Evolutionary conservation across 176 grass and related monocot genomes (phyloP).

Genomic region (Musa acuminata): DNA sequence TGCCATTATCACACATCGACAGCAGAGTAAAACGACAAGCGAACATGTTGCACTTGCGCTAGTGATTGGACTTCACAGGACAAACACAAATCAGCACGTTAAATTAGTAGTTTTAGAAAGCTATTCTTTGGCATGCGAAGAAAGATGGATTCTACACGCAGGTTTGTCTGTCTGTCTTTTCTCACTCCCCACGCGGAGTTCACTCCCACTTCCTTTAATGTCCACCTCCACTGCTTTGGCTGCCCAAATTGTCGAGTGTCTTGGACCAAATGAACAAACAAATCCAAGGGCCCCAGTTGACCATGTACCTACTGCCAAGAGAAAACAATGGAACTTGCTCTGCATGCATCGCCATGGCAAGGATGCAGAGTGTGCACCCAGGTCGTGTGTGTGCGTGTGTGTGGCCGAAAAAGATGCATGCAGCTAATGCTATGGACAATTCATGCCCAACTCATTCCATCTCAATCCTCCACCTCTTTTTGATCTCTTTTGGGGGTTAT

Average conservation of each 20-base stretch:
- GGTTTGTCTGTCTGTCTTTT: not conserved
- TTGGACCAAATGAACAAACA: too few species aligned
- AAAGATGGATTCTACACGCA: not conserved
- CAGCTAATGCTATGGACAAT: too few species aligned
- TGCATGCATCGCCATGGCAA: not conserved
- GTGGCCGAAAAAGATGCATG: too few species aligned
- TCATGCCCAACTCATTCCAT: too few species aligned
- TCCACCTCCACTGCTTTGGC: too few species aligned
- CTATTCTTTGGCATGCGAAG: conserved; percentile 5
- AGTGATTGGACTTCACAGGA: not conserved
- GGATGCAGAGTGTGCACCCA: too few species aligned
- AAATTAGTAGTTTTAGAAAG: not conserved
- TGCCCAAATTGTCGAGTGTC: too few species aligned
- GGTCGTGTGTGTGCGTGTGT: too few species aligned
- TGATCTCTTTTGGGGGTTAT: not conserved
- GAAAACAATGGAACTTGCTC: too few species aligned
- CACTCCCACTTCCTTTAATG: not conserved
- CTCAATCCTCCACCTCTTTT: not conserved
- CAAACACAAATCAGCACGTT: not conserved
- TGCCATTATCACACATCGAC: too few species aligned
- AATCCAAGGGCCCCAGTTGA: too few species aligned
- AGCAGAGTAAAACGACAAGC: not conserved
- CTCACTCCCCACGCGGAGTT: not conserved
- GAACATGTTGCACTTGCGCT: not conserved
- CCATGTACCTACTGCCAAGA: too few species aligned